Base-by-base conservation (phyloP, 1,284 basidiomycete species). In the Pholiota adiposa region DNA sequence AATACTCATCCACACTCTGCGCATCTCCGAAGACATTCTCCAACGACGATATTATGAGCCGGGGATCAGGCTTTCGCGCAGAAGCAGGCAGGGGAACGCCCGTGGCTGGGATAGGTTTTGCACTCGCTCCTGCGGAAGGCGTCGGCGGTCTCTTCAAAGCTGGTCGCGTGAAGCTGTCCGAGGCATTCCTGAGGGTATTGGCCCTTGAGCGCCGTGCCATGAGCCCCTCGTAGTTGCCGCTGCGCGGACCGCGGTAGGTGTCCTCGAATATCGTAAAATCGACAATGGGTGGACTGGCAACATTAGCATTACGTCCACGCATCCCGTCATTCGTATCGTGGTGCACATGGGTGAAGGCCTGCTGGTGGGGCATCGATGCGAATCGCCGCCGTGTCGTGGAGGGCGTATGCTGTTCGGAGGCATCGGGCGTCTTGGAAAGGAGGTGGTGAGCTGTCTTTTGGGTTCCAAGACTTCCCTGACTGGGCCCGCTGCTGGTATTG, bases 41-140 rank as follows among this genome's bases (percentile, higher is more conserved):
- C 1, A 68, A 29, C 0, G 64, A 55, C 3, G 58, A 50, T n/a
- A 73, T 25, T n/a, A 72, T 54, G 5, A 64, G 59, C 5, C 61
- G 56, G 4, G 70, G 71, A 59, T 71, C 69, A 8, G 68, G 69
- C 51, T 72, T 72, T 3, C 64, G 52, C 11, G 43, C 55, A n/a
- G 54, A 58, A 23, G 67, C 63, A 14, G 65, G 59, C 16, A 59
- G 54, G 11, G 64, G 58, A 0, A 53, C 12, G 4, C 50, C 51
- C 1, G 51, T 41, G 1, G 40, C 40, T 14, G 48, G 44, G 18
- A 34, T 34, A 3, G 46, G 14, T 21, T 56, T 31, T 5, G 9
- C 48, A 8, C n/a, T n/a, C n/a, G n/a, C n/a, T n/a, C 8, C 31
- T 11, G 8, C 16, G 21, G 14, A 38, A 11, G 19, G 54, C 38